Evolutionary conservation across 176 grass and related monocot genomes (phyloP).

Genomic region (bread wheat (Triticum aestivum)): IWGSC_CS_RefSeq_v2.1 NC_057798.1:258641799-258642298

Average conservation of each 20-base stretch:
- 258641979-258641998: background rate
- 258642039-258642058: slow-evolving; percentile 12
- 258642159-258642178: slow-evolving; percentile 98
- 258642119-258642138: slow-evolving; percentile 92
- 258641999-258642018: slow-evolving; percentile 1
- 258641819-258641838: slow-evolving; percentile 78
- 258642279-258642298: slow-evolving; percentile 87
- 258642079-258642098: slow-evolving; percentile 67
- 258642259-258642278: slow-evolving; percentile 87
- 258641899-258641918: slow-evolving; percentile 71
- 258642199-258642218: slow-evolving; percentile 27
- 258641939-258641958: slow-evolving; percentile 77
- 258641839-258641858: slow-evolving; percentile 91
- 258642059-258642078: background rate
- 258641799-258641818: slow-evolving; percentile 91
- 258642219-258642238: slow-evolving; percentile 27
- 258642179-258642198: slow-evolving; percentile 29
- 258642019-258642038: slow-evolving; percentile 16
- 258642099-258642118: slow-evolving; percentile 84
- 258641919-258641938: slow-evolving; percentile 93
- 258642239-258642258: slow-evolving; percentile 55
- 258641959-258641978: background rate
- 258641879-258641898: slow-evolving; percentile 92
- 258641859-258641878: slow-evolving; percentile 81
- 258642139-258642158: slow-evolving; percentile 90